phyloP scores from a whole-genome alignment of 139 green algal species.

The Pseudopediastrum boryanum region DNA sequence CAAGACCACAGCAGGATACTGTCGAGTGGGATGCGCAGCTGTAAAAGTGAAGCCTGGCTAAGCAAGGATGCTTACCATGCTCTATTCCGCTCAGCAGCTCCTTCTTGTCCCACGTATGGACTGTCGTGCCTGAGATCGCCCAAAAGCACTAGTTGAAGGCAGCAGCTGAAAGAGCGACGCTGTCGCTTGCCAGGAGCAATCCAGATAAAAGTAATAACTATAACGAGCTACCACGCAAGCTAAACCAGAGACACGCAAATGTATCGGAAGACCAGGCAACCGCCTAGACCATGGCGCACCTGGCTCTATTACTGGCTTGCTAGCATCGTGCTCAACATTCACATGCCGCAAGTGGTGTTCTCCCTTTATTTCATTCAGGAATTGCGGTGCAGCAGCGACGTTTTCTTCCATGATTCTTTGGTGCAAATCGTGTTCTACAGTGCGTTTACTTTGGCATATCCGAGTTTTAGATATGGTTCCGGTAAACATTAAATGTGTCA shows the following conservation, averaged over 20 bases:
- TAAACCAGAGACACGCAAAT: background rate
- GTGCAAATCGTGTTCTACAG: too few relatives aligned
- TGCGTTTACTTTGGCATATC: too few relatives aligned
- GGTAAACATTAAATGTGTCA: too few relatives aligned
- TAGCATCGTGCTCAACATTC: constrained; percentile 7
- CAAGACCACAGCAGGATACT: background rate
- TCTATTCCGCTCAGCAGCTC: constrained; percentile 25
- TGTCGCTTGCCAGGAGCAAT: background rate
- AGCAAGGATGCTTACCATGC: background rate
- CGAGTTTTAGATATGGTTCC: too few relatives aligned
- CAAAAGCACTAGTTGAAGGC: background rate
- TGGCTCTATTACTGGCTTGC: constrained; percentile 22
- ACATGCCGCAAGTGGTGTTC: constrained; percentile 17
- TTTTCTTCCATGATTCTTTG: too few relatives aligned
- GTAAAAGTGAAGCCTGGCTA: background rate
- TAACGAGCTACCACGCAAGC: background rate
- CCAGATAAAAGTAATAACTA: background rate
- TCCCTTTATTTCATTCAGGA: too few relatives aligned
- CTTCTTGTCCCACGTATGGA: constrained; percentile 37
- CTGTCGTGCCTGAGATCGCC: background rate
- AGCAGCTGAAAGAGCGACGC: background rate
- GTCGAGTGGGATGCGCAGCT: background rate
- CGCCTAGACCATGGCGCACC: background rate
- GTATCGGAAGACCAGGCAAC: background rate
- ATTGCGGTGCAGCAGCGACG: too few relatives aligned